These are phyloP conservation scores for Ganoderma leucocontextum DNA, from an alignment of 1,284 basidiomycete species.

Conservation along the genomic window DNA sequence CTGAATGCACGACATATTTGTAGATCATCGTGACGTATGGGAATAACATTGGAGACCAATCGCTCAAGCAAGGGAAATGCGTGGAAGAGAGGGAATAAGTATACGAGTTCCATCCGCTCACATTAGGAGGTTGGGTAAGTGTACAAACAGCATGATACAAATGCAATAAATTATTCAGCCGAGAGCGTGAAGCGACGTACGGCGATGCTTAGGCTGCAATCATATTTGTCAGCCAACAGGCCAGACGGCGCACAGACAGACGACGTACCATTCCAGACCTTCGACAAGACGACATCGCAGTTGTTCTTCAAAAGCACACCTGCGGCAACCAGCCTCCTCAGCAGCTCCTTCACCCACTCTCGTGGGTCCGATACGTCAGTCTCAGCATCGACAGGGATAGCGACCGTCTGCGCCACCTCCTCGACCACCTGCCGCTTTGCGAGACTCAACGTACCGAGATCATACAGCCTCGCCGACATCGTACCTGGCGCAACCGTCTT, in stretches of 20 bases:
- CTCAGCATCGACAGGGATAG: constrained; percentile 5
- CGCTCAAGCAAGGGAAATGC: background rate
- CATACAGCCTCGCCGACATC: constrained; percentile 21
- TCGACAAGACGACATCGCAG: constrained; percentile 7
- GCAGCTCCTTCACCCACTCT: constrained; percentile 25
- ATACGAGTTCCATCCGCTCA: background rate
- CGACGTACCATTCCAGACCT: background rate
- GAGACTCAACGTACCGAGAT: constrained; percentile 22
- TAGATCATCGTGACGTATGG: background rate
- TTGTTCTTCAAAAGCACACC: constrained; percentile 14
- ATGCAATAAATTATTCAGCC: background rate
- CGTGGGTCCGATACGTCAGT: constrained; percentile 9
- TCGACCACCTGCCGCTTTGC: constrained; percentile 22
- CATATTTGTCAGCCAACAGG: background rate
- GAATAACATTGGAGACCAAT: background rate
- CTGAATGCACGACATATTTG: background rate
- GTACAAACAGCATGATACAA: background rate
- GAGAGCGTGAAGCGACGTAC: constrained; percentile 1
- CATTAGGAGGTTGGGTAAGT: background rate
- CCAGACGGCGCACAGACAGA: background rate
- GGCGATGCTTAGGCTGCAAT: background rate
- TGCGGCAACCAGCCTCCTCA: constrained; percentile 22
- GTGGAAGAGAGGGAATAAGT: background rate
- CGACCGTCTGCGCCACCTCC: constrained; percentile 22
- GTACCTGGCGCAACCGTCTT: constrained; percentile 26